Evolutionary conservation across 2,329 filamentous ascomycete genomes (phyloP).

Genomic region (Aspergillus felis): DNA sequence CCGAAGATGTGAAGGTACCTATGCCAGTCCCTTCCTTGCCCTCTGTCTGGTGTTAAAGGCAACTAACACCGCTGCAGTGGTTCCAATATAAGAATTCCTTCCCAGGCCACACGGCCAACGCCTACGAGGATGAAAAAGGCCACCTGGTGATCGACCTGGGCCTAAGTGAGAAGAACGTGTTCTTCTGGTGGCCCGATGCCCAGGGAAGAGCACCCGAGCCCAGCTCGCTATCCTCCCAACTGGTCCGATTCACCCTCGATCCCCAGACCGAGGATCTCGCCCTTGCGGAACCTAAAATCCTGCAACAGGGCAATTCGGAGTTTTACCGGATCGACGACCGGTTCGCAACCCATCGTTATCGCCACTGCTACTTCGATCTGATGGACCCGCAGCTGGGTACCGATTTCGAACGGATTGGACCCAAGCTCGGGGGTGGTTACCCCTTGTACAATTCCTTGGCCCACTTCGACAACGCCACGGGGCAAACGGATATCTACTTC

Average conservation of each 20-base stretch:
- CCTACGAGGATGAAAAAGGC: conserved; percentile 27
- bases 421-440: no score
- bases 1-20: no score
- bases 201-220: conserved; percentile 33
- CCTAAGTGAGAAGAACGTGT: conserved; percentile 38
- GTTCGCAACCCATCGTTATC: conserved; percentile 33
- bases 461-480: no score
- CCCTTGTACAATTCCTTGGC: no score
- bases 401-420: no score
- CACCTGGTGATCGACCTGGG: conserved; percentile 33
- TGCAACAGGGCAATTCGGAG: conserved; percentile 40
- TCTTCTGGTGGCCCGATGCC: conserved; percentile 42
- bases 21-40: no score
- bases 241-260: conserved; percentile 22
- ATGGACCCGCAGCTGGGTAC: conserved; percentile 25
- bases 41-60: no score
- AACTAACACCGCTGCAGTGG: conserved; percentile 36
- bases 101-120: conserved; percentile 36
- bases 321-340: conserved; percentile 51
- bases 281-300: conserved; percentile 17
- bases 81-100: conserved; percentile 34
- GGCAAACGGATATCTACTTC: no score
- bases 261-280: conserved; percentile 18
- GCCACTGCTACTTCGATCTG: conserved; percentile 42
- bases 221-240: conserved; percentile 18